Evolutionary conservation across 306 rosid species (phyloP).

Genomic region (Mimosa pudica): DNA sequence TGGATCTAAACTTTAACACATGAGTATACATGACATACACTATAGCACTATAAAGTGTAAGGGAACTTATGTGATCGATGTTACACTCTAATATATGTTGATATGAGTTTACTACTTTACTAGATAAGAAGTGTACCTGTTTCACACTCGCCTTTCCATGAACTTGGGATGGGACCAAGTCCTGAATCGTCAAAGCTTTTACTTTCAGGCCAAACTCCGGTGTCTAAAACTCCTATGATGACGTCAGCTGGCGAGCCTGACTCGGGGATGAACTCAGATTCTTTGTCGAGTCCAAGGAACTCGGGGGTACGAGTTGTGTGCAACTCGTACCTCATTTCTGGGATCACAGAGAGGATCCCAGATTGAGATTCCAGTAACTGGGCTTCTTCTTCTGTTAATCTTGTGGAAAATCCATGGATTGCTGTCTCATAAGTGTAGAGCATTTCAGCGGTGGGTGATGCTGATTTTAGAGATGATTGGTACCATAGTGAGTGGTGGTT

Average conservation of each 20-base stretch:
- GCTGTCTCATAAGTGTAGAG: slow-evolving; percentile 73
- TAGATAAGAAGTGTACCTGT: slow-evolving; percentile 40
- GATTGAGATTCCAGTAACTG: slow-evolving; percentile 47
- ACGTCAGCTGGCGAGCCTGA: slow-evolving; percentile 58
- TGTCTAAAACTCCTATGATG: slow-evolving; percentile 70
- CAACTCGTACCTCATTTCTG: slow-evolving; percentile 72
- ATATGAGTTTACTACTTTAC: too few relatives aligned
- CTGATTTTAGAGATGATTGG: slow-evolving; percentile 69
- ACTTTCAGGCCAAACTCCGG: slow-evolving; percentile 90
- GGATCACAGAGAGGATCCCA: slow-evolving; percentile 71
- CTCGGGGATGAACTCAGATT: slow-evolving; percentile 43
- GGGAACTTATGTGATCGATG: too few relatives aligned
- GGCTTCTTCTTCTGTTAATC: slow-evolving; percentile 65
- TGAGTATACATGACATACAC: too few relatives aligned
- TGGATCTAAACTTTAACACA: too few relatives aligned
- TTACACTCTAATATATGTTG: too few relatives aligned
- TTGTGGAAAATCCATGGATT: slow-evolving; percentile 81
- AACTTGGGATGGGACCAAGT: slow-evolving; percentile 65
- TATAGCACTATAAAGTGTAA: too few relatives aligned
- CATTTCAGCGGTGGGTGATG: slow-evolving; percentile 68
- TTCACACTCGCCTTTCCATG: slow-evolving; percentile 84
- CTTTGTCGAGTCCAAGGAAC: slow-evolving; percentile 77
- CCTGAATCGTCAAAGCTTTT: slow-evolving; percentile 83
- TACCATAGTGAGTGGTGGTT: slow-evolving; percentile 80
- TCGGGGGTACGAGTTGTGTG: slow-evolving; percentile 90